Conservation (phyloP, 768 basidiomycete species). For the Suillus cothurnatus region DNA sequence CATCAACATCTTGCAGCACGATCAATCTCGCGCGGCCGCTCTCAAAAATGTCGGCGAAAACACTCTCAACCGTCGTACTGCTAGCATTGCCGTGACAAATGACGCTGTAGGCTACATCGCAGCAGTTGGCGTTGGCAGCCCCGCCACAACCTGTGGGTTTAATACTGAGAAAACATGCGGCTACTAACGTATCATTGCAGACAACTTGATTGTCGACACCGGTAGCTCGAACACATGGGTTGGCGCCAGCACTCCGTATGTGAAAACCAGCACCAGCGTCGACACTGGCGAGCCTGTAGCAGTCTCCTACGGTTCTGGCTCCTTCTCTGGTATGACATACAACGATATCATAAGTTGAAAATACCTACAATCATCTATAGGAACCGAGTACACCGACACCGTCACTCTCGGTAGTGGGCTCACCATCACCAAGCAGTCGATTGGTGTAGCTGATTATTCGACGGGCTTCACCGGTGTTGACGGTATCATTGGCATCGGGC, state of each 20-base stretch:
- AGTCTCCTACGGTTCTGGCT: not conserved
- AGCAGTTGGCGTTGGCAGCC: conserved; percentile 53
- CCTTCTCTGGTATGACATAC: not conserved
- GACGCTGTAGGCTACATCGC: conserved; percentile 38
- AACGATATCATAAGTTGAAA: not conserved
- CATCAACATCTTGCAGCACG: conserved; percentile 46
- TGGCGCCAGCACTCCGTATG: not conserved
- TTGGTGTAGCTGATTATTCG: not conserved
- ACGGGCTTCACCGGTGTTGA: not conserved
- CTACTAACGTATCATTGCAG: not conserved
- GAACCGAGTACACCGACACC: not conserved
- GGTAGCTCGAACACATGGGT: not conserved
- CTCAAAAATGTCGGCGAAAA: conserved; percentile 32
- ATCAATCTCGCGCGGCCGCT: conserved; percentile 49
- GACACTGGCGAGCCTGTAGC: not conserved
- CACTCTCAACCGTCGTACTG: conserved; percentile 23
- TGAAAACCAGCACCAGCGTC: not conserved
- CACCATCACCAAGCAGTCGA: not conserved
- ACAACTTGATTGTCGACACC: not conserved
- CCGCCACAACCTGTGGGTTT: conserved; percentile 53
- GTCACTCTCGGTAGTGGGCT: not conserved
- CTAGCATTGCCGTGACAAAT: conserved; percentile 44
- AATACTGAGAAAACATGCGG: conserved; percentile 35
- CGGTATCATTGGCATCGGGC: not conserved
- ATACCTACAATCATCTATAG: not conserved